Evolutionary conservation across 1,139 yeast species (phyloP), one percentile per base, ranked within the genome.

Genomic region (Entelexis sorbosivorans): DNA sequence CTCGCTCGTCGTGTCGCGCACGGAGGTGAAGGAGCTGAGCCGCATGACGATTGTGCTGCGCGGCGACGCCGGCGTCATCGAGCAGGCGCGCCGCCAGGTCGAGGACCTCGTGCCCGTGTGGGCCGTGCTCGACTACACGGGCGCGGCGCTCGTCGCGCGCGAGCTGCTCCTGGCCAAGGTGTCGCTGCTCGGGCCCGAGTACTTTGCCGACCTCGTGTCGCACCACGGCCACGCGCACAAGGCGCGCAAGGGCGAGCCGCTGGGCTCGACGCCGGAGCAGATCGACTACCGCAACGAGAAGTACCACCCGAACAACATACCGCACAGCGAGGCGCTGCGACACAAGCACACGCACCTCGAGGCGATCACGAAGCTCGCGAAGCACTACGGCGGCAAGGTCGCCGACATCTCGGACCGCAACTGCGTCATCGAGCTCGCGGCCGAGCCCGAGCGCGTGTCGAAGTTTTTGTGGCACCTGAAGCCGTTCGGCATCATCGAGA

Each of bases 31-130:
- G 69, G 96, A 91, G 66, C 76, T 91, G 61, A 85, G 96, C 34
- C 78, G 98, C 67, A 91, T 91, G 98, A 91, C 98, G 13, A 86
- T 91, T 63, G 96, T 87, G 32, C 75, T 91, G 63, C 82, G 82
- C 55, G 98, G 97, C 55, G 95, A 88, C 67, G 96, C 89, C 64
- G 96, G 94, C 28, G 91, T 91, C 54, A 83, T 91, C 61, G 98
- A 91, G 69, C 98, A 91, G 73, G 97, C 97, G n/a, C 79, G 98
- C 67, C 81, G 97, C 67, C 98, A 91, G 69, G 84, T 91, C 59
- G 98, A 91, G 71, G 97, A 91, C 64, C 76, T 91, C 66, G 98
- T 91, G 28, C 98, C 98, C 6, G 97, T 91, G 38, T 91, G 94
- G 73, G 98, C 98, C 9, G 98, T 91, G 38, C 75, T 91, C 66